A percentile compares a stretch with the other conserved stretches of the same genome.
Evolutionary conservation across 305 asterid genomes (phyloP).

Genomic region (Fraxinus dipetala): DNA sequence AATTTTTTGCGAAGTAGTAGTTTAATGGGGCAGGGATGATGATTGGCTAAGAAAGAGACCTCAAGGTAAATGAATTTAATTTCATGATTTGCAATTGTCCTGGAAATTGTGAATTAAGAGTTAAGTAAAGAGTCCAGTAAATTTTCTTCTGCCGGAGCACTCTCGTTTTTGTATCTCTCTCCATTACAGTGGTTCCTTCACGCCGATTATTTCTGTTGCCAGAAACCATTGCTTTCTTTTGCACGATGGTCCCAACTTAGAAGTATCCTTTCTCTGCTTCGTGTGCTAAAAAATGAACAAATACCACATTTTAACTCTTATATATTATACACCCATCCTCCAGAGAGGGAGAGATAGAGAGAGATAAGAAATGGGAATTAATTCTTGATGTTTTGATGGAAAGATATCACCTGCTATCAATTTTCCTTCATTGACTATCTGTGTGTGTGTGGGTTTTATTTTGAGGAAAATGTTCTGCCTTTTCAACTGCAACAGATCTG

Average conservation of each 20-base stretch:
- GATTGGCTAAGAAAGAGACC: conserved; percentile 7
- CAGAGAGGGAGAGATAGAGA: neutral
- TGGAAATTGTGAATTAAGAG: conserved; percentile 5
- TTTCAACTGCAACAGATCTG: neutral
- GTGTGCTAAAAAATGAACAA: neutral
- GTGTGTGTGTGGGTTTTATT: neutral
- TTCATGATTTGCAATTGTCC: neutral
- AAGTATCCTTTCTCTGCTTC: neutral
- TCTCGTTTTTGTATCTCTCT: neutral
- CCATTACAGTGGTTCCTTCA: neutral
- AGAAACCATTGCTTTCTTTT: neutral
- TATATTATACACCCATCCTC: neutral
- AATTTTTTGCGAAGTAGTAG: neutral
- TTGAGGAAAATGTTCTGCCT: neutral
- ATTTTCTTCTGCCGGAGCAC: neutral
- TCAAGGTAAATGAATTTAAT: neutral
- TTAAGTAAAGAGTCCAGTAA: neutral
- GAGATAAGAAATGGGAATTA: neutral
- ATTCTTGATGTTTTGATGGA: neutral
- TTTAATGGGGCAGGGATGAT: neutral
- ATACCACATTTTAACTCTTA: neutral
- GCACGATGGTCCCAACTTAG: neutral
- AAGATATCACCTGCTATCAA: neutral
- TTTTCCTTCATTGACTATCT: neutral
- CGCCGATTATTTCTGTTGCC: neutral